Base-by-base conservation (phyloP, 192 early-diverging fungal species). In the Entophlyctis luteolus region DNA sequence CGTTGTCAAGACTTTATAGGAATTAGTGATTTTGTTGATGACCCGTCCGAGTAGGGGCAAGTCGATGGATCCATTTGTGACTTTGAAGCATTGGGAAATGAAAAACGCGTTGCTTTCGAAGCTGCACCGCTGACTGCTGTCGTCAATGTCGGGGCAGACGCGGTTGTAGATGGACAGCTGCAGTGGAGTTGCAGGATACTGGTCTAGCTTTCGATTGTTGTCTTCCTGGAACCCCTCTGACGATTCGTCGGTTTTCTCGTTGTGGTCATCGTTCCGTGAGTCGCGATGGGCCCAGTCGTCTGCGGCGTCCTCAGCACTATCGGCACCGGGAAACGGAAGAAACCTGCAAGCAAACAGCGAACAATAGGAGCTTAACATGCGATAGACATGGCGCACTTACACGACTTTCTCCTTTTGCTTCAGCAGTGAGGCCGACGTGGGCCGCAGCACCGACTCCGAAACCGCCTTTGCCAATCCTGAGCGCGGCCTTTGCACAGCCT, bases 131-230 rank as follows among this genome's bases (percentile, higher is more conserved):
- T 28, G 57, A 70, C 22, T 52, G 47, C 77, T 65, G 28, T 54
- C 22, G 6, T 79, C 78, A 32, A 73, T 67, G 4, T 66, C 65
- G 8, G 74, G 75, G 42, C 65, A 72, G 12, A 74, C 23, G 42
- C 56, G 71, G 48, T 37, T 37, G 65, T 63, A 80, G 22, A 77
- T 52, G 22, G 46, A 48, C 16, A 80, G 70, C 38, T 80, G 78
- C 48, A 75, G 73, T 14, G 78, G 75, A 14, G 75, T 77, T n/a
- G 70, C 55, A 18, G 74, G 74, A 65, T 80, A 80, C 48, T 71
- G 46, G 27, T 63, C 48, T 10, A 20, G n/a, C 32, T 63, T 49
- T 10, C 42, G 28, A 10, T 18, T 33, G 12, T 63, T 48, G 29
- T 48, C 31, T 50, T 50, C 62, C 10, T 48, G 42, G 48, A 32